Conservation (phyloP, 805 yeast species). For the Candida patagonica region DNA sequence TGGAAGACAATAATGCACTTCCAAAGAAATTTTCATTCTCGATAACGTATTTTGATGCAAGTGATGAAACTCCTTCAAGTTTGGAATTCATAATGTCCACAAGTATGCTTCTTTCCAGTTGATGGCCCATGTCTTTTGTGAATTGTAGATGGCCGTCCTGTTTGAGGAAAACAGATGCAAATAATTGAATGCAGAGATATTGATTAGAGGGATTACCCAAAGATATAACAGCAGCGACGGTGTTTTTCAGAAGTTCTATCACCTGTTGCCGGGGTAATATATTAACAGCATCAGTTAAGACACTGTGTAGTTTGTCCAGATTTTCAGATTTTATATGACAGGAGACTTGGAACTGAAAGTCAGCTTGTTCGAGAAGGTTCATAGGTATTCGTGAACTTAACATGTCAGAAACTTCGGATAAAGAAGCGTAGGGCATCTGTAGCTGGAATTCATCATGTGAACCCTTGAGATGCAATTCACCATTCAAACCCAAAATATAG, state of each 20-base stretch:
- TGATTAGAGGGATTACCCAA: not conserved
- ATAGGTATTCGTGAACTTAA: not conserved
- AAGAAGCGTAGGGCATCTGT: too few relatives aligned
- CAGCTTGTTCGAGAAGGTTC: not conserved
- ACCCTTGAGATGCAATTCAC: not conserved
- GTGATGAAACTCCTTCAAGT: not conserved
- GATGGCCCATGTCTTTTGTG: not conserved
- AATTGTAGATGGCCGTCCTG: conserved; percentile 1
- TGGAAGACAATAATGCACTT: conserved; percentile 7
- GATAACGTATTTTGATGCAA: not conserved
- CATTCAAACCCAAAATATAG: not conserved
- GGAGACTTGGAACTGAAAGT: not conserved
- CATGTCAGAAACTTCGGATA: not conserved
- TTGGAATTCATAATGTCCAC: not conserved
- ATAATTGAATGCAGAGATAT: not conserved
- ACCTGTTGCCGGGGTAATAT: not conserved
- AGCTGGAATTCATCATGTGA: too few relatives aligned
- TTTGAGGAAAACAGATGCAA: not conserved
- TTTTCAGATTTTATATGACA: not conserved
- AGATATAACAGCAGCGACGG: not conserved
- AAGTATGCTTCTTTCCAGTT: not conserved
- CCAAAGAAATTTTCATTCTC: conserved; percentile 4
- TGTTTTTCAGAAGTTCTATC: not conserved
- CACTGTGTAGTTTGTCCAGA: not conserved
- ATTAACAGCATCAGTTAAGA: not conserved